Base-by-base conservation (phyloP, 2,329 filamentous ascomycete species). In the Blumeria graminis region DNA sequence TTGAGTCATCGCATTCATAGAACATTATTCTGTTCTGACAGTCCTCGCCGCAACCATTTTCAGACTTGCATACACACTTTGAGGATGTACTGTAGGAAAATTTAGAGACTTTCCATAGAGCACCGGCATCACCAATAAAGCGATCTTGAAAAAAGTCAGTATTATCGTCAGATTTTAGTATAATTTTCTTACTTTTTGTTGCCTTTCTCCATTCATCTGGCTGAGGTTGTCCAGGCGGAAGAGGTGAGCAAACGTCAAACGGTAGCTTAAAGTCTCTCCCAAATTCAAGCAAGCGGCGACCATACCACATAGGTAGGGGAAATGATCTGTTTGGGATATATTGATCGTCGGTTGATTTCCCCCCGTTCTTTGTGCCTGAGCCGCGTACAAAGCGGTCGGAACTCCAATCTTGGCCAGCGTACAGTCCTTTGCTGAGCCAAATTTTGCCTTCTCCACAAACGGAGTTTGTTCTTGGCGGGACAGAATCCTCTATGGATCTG, bases 21-120 rank as follows among this genome's bases (percentile, higher is more conserved):
- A 94, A 81, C 88, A 96, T 96, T 68, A 88, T 88, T 60, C 88
- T 77, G 68, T 98, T 98, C 66, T 94, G 85, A 69, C 92, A 98
- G 63, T 84, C 77, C 60, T 95, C 87, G 60, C 81, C 85, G 64
- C 92, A 96, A 38, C 87, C 88, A 56, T 82, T 80, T 56, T 89
- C 84, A 6, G 77, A 73, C 45, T 72, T 80, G 70, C 88, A 94
- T 57, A 87, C 80, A 65, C 88, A 94, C 65, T 80, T 82, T 58
- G 82, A 85, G 57, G 80, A 78, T 58, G 83, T 86, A 59, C 86
- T 77, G 63, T 87, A 80, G 62, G 82, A 77, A 58, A 82, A 78
- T 39, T 83, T 83, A 45, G 76, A 80, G 64, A 86, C 87, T 67
- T 85, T 85, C 86, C 88, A 94, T 63, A 84, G 76, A 10, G 81